Conservation (phyloP, 2,329 filamentous ascomycete species). For the Alternaria gansuensis region DNA sequence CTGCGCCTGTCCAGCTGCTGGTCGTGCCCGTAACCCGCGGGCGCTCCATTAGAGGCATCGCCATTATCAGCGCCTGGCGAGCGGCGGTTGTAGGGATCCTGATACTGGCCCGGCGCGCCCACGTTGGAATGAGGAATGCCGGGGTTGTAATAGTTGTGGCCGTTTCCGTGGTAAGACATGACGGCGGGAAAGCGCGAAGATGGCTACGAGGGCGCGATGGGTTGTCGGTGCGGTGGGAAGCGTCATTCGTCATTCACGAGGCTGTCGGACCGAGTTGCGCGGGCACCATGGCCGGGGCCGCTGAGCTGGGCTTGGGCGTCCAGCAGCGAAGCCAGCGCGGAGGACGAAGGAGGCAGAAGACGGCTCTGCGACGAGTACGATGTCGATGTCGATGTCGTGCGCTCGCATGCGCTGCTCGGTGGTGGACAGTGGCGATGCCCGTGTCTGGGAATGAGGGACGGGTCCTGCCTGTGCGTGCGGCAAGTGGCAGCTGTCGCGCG, state of each 20-base stretch:
- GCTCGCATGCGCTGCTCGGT: conserved; percentile 27
- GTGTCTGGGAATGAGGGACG: conserved; percentile 18
- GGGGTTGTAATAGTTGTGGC: conserved; percentile 61
- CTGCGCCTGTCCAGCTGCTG: conserved; percentile 47
- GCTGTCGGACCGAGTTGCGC: conserved; percentile 42
- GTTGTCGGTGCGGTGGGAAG: conserved; percentile 29
- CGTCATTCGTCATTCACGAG: conserved; percentile 53
- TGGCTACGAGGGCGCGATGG: conserved; percentile 28
- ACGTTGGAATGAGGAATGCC: conserved; percentile 54
- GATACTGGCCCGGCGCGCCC: conserved; percentile 49
- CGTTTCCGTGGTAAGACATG: conserved; percentile 68
- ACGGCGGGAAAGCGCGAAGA: conserved; percentile 28
- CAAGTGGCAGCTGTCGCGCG: conserved; percentile 24
- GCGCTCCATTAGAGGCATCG: conserved; percentile 69
- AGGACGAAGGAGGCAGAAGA: conserved; percentile 1
- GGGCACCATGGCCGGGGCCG: conserved; percentile 47
- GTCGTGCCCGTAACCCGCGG: conserved; percentile 45
- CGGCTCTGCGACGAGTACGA: conserved; percentile 22
- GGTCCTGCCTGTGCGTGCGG: conserved; percentile 25
- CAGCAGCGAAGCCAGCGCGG: conserved; percentile 23
- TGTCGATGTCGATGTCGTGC: conserved; percentile 9
- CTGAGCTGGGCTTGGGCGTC: conserved; percentile 31
- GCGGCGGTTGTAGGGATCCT: conserved; percentile 58
- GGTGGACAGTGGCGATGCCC: conserved; percentile 9
- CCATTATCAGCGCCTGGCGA: conserved; percentile 78